Evolutionary conservation across 2,329 filamentous ascomycete genomes (phyloP).

Genomic region (Celoporthe dispersa): DNA sequence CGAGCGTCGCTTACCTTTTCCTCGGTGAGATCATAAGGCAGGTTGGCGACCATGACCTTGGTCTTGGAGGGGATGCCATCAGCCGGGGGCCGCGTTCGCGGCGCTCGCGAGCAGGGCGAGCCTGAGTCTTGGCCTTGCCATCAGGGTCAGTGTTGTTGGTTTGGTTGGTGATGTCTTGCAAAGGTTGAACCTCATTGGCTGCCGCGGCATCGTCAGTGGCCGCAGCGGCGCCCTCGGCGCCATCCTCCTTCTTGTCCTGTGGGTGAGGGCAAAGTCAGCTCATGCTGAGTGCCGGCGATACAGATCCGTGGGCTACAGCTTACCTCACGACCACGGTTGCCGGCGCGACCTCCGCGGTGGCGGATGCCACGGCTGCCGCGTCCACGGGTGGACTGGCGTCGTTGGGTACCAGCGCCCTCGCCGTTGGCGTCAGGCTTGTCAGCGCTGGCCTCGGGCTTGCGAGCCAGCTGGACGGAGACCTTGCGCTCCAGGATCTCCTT

Average conservation of each 20-base stretch:
- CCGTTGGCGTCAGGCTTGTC: conserved; percentile 78
- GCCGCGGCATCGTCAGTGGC: conserved; percentile 52
- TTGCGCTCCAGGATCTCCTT: conserved; percentile 98
- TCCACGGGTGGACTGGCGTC: conserved; percentile 66
- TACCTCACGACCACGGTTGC: conserved; percentile 63
- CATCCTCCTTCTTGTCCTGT: conserved; percentile 55
- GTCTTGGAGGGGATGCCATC: conserved; percentile 98
- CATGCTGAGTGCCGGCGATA: conserved; percentile 4
- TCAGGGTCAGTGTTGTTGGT: conserved; percentile 58
- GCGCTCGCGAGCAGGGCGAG: conserved; percentile 62
- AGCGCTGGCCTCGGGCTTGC: conserved; percentile 87
- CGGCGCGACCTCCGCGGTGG: conserved; percentile 65
- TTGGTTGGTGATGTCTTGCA: conserved; percentile 66
- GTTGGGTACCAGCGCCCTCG: conserved; percentile 72
- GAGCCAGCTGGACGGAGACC: conserved; percentile 97
- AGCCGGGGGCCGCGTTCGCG: conserved; percentile 92
- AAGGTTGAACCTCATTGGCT: conserved; percentile 59
- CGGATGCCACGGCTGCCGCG: conserved; percentile 66
- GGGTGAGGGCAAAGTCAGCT: conserved; percentile 31
- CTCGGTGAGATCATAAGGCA: conserved; percentile 97
- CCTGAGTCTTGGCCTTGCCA: conserved; percentile 61
- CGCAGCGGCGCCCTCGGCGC: conserved; percentile 52
- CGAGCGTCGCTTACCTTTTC: conserved; percentile 72
- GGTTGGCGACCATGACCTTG: conserved; percentile 99
- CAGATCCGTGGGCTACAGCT: conserved; percentile 34